Evolutionary conservation across 129 eudicot genomes (phyloP).

Genomic region (Apium graveolens): DNA sequence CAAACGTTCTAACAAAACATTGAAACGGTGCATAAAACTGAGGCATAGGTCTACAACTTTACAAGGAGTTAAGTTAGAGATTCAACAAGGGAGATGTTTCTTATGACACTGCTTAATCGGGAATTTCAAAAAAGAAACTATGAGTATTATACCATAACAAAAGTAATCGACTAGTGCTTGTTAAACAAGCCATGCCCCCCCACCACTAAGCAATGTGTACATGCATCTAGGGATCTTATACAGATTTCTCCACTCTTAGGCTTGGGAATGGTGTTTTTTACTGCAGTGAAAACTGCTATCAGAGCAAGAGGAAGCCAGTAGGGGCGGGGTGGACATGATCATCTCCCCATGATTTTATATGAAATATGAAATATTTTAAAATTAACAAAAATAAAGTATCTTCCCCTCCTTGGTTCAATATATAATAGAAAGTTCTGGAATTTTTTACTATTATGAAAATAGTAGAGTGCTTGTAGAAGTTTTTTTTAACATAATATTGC

Average conservation of each 20-base stretch:
- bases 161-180: background rate
- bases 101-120: background rate
- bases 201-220: background rate
- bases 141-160: background rate
- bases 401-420: too few relatives aligned
- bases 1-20: background rate
- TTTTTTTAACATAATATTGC: too few relatives aligned
- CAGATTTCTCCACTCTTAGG: background rate
- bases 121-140: background rate
- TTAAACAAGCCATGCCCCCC: background rate
- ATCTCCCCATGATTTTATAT: too few relatives aligned
- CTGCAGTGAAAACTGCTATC: background rate
- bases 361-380: too few relatives aligned
- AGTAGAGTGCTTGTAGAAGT: too few relatives aligned
- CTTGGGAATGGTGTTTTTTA: background rate
- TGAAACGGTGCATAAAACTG: background rate
- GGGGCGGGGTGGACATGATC: too few relatives aligned
- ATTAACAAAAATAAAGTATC: too few relatives aligned
- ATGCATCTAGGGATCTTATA: background rate
- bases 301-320: too few relatives aligned
- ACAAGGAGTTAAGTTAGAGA: background rate
- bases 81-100: background rate
- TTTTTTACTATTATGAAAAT: too few relatives aligned
- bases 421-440: too few relatives aligned
- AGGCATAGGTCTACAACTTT: background rate